Conservation (phyloP, 164 flowering plant genomes). For the Nymphaea thermarum region DNA sequence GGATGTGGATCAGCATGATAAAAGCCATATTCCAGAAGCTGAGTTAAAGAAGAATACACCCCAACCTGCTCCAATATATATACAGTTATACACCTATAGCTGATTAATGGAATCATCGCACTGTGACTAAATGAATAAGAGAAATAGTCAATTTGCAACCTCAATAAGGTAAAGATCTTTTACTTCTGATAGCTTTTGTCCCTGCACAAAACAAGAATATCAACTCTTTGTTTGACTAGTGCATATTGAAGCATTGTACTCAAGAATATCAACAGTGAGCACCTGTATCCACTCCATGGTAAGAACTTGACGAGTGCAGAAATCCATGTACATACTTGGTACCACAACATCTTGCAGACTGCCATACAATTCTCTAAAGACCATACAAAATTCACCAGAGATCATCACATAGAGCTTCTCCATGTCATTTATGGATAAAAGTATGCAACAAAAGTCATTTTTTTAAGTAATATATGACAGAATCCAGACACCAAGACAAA, state of each 20-base stretch:
- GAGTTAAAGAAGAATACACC: constrained; percentile 91
- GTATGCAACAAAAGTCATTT: too few species aligned
- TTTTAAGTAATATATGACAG: too few species aligned
- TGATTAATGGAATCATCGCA: too few species aligned
- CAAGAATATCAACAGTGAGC: constrained; percentile 1
- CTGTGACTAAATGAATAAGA: neutral
- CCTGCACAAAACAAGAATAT: constrained; percentile 26
- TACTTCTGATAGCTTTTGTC: constrained; percentile 70
- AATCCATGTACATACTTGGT: constrained; percentile 67
- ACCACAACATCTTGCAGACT: constrained; percentile 66
- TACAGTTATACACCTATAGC: too few species aligned
- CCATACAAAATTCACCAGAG: too few species aligned
- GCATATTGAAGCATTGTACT: neutral
- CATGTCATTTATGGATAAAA: too few species aligned
- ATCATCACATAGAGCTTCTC: too few species aligned
- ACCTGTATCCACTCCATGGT: constrained; percentile 98
- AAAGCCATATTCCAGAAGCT: constrained; percentile 91
- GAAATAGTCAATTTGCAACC: constrained; percentile 25
- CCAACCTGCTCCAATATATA: constrained; percentile 46
- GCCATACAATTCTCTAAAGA: constrained; percentile 71
- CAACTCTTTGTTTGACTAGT: neutral
- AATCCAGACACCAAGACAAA: too few species aligned
- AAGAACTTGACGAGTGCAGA: constrained; percentile 64
- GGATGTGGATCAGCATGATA: constrained; percentile 99
- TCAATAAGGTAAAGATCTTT: constrained; percentile 85